A percentile compares a stretch with the other conserved stretches of the same genome.
These are phyloP conservation scores for Oryza brachyantha DNA, from an alignment of 176 grass and related monocot species.

Conservation along the genomic window DNA sequence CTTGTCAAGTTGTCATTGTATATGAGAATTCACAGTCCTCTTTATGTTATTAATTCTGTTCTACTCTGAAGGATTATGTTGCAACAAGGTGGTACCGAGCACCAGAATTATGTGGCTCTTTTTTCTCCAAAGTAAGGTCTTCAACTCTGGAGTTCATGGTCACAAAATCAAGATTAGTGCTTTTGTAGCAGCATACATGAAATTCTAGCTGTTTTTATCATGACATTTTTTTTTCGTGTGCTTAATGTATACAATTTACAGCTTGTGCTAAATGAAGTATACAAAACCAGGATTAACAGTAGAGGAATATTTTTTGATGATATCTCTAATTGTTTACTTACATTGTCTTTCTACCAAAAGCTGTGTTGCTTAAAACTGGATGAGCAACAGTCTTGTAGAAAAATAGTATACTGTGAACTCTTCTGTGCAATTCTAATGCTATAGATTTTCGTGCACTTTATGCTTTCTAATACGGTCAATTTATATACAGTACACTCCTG, in stretches of 20 bases:
- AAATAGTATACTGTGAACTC: neutral
- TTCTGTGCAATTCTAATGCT: slow-evolving; percentile 21
- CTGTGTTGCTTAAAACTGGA: neutral
- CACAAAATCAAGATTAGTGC: neutral
- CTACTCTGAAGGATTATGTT: slow-evolving; percentile 82
- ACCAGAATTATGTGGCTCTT: slow-evolving; percentile 96
- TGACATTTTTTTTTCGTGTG: neutral
- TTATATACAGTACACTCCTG: slow-evolving; percentile 79
- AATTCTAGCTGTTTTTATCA: neutral
- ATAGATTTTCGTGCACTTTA: neutral
- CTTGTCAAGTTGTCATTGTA: slow-evolving; percentile 23
- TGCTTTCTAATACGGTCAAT: slow-evolving; percentile 20
- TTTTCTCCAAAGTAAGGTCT: slow-evolving; percentile 88
- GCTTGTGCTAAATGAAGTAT: neutral
- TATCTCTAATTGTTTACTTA: neutral
- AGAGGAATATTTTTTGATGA: neutral
- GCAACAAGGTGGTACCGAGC: slow-evolving; percentile 98
- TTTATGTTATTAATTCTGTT: slow-evolving; percentile 28
- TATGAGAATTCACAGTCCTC: slow-evolving; percentile 4
- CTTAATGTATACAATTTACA: neutral
- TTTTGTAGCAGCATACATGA: neutral
- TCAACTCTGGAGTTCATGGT: neutral
- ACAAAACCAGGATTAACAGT: neutral
- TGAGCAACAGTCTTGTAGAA: neutral
- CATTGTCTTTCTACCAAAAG: neutral